These are phyloP conservation scores for Podaxis mareebaensis DNA, from an alignment of 768 basidiomycete genomes.

Conservation along the genomic window DNA sequence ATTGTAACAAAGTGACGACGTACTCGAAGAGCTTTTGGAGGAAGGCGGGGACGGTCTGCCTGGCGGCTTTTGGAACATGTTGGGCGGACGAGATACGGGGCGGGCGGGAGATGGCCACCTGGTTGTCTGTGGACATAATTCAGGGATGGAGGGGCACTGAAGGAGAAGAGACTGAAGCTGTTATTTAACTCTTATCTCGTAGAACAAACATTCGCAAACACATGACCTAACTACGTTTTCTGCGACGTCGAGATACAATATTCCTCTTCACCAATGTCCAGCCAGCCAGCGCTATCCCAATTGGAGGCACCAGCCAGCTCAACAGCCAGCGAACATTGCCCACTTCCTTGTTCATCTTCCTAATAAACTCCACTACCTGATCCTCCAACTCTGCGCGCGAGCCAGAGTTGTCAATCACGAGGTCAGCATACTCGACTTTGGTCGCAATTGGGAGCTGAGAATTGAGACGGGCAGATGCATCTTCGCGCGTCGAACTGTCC, in stretches of 20 bases:
- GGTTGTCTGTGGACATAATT: neutral
- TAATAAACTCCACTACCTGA: constrained; percentile 50
- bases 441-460: constrained; percentile 79
- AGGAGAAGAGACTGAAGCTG: neutral
- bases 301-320: constrained; percentile 61
- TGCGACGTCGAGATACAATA: neutral
- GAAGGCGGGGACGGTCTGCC: neutral
- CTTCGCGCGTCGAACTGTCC: constrained; percentile 62
- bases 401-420: constrained; percentile 89
- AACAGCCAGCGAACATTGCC: constrained; percentile 58
- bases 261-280: constrained; percentile 6
- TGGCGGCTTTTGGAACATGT: neutral
- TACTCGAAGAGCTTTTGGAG: neutral
- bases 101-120: neutral
- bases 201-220: constrained; percentile 8
- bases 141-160: neutral
- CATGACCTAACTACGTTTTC: neutral
- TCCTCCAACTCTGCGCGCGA: constrained; percentile 62
- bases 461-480: constrained; percentile 72
- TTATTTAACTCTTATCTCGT: neutral
- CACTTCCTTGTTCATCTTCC: constrained; percentile 41
- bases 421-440: constrained; percentile 84
- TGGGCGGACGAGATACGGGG: neutral
- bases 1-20: neutral
- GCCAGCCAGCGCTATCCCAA: constrained; percentile 34